Conservation (phyloP, 2,329 filamentous ascomycete genomes). For the Colletotrichum sp. region DNA sequence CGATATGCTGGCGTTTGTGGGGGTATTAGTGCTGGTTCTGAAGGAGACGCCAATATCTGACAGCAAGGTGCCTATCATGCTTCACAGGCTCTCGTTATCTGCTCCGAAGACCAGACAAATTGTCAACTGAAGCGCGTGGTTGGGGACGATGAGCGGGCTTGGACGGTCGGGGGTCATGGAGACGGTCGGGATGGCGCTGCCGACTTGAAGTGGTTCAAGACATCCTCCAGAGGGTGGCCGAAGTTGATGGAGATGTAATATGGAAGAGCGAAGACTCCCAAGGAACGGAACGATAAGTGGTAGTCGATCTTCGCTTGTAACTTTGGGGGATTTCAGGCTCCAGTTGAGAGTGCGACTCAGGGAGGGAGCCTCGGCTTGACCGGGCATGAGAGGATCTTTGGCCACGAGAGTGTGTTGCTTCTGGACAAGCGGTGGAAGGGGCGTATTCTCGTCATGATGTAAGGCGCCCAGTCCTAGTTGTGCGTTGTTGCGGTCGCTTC, state of each 20-base stretch:
- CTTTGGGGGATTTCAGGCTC: not conserved
- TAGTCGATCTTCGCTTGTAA: not conserved
- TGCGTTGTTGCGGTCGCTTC: not conserved
- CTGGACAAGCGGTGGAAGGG: too few species aligned
- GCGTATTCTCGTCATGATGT: not conserved
- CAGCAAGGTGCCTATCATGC: not conserved
- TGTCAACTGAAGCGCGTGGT: not conserved
- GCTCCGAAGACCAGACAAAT: not conserved
- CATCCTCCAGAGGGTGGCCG: not conserved
- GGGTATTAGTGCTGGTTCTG: not conserved
- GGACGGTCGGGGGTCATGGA: not conserved
- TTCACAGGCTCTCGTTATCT: not conserved
- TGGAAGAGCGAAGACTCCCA: not conserved
- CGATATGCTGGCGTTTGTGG: not conserved
- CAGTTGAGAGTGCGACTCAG: not conserved
- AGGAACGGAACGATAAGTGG: not conserved
- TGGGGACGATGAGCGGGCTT: not conserved
- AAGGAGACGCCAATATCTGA: not conserved
- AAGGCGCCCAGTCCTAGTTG: fast-evolving
- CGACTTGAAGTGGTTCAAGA: not conserved
- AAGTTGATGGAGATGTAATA: fast-evolving
- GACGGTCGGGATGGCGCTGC: not conserved
- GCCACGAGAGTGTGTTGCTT: too few species aligned
- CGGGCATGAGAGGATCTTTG: not conserved
- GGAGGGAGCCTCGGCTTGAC: not conserved